These are phyloP conservation scores for Skeletonema costatum DNA, from an alignment of 108 stramenopile genomes.

Conservation along the genomic window DNA sequence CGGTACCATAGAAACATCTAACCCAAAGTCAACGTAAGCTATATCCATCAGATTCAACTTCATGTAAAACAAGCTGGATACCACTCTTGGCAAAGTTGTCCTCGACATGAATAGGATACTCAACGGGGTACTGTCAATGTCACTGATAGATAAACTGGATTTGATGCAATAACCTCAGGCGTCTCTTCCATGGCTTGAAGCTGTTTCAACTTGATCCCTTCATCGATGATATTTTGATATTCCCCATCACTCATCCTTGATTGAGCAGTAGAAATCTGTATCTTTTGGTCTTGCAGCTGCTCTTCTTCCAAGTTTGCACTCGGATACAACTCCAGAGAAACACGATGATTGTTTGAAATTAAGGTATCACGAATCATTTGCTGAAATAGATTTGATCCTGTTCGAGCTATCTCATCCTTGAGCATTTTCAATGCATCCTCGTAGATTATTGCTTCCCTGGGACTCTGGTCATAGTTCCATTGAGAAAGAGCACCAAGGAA, in stretches of 20 bases:
- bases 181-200: conserved; percentile 77
- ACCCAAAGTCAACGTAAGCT: conserved; percentile 82
- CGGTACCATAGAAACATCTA: conserved; percentile 80
- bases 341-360: conserved; percentile 79
- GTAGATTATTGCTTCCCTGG: conserved; percentile 66
- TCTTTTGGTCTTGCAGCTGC: conserved; percentile 43
- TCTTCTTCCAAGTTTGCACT: conserved; percentile 57
- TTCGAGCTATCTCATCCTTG: conserved; percentile 66
- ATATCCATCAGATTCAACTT: conserved; percentile 80
- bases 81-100: conserved; percentile 59
- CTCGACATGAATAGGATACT: conserved; percentile 62
- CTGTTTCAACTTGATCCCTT: conserved; percentile 63
- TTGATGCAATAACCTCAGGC: conserved; percentile 72
- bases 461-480: conserved; percentile 90
- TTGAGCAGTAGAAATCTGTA: conserved; percentile 40
- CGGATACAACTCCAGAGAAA: conserved; percentile 74
- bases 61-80: conserved; percentile 65
- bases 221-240: conserved; percentile 59
- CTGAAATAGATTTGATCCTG: conserved; percentile 69
- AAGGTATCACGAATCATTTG: conserved; percentile 64
- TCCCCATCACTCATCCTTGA: conserved; percentile 46
- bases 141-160: conserved; percentile 61
- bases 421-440: conserved; percentile 71
- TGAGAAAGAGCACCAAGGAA: conserved; percentile 76
- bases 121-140: conserved; percentile 53